Evolutionary conservation across 176 grass and related monocot species (phyloP), one percentile per base, ranked within the genome.

Genomic region (Elymus sibiricus): DNA sequence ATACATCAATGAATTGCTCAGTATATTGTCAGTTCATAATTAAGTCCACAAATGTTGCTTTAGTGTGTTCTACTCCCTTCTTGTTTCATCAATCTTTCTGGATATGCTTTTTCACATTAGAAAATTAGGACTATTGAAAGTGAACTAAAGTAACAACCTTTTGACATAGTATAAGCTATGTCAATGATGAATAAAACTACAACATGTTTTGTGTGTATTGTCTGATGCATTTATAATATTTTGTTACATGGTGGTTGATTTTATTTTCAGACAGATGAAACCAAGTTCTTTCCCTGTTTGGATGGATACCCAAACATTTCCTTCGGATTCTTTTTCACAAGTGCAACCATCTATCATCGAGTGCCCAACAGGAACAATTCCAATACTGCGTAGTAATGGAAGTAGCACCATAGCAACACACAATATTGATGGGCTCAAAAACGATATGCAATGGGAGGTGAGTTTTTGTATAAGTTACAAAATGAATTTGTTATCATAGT

Each of bases 361-460:
- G 4, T 82, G 66, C n/a, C 80, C 80, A 26, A 0, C n/a, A 27
- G 32, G 66, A 82, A 82, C 66, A 59, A 13, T 71, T 56, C 80
- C 80, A 72, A 53, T 82, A 21, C 9, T 82, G 15, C 64, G 28
- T 34, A 55, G 51, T 13, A 15, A 24, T 3, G 53, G 34, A 63
- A n/a, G 6, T 46, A 29, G 16, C 22, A 55, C 1, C 46, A 12
- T 74, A 27, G 6, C 35, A n/a, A 9, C 24, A 9, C 68, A 39
- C 21, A 40, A 6, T 40, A 70, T 70, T 39, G 19, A 70, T 70
- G 68, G 21, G 38, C 34, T 40, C 4, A 24, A 9, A 40, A 70
- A 21, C 34, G 35, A 11, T 51, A 51, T 51, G 27, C 24, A 80
- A 66, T 17, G 40, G 25, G 61, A 80, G 61, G 78, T 80, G 73